Percentiles rank a stretch among this genome's conserved stretches.
These are phyloP conservation scores for Eimeria necatrix DNA, from an alignment of 169 alveolate species.

Conservation along the genomic window DNA sequence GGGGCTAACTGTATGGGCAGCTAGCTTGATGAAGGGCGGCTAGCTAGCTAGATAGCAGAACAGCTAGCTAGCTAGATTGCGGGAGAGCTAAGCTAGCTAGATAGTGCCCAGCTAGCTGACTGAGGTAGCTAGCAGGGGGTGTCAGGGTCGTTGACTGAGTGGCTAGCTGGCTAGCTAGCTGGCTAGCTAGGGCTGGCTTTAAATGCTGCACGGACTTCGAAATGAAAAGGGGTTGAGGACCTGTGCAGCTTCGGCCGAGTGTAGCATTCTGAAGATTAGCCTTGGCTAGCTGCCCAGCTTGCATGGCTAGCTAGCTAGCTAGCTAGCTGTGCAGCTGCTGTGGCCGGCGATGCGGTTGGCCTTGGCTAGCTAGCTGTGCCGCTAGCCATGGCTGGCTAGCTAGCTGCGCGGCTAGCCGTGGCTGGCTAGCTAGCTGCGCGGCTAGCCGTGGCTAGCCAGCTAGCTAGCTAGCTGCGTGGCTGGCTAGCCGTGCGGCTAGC, in stretches of 20 bases:
- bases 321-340: background rate
- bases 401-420: background rate
- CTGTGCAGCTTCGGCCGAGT: too few relatives aligned
- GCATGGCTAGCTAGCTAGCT: background rate
- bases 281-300: too few relatives aligned
- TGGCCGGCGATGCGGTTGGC: too few relatives aligned
- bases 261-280: too few relatives aligned
- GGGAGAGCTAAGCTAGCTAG: background rate
- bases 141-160: too few relatives aligned
- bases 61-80: background rate
- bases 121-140: too few relatives aligned
- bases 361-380: background rate
- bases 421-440: background rate
- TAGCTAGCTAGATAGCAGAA: background rate
- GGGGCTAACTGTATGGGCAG: background rate
- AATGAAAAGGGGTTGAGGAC: too few relatives aligned
- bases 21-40: background rate
- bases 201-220: too few relatives aligned
- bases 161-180: constrained; percentile 17
- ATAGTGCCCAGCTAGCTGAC: background rate
- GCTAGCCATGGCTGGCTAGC: background rate
- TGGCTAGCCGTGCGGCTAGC: too few relatives aligned
- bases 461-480: background rate
- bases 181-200: too few relatives aligned
- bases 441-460: background rate